Evolutionary conservation across 805 yeast species (phyloP).

Genomic region (Tanozyma kutaoensis): DNA sequence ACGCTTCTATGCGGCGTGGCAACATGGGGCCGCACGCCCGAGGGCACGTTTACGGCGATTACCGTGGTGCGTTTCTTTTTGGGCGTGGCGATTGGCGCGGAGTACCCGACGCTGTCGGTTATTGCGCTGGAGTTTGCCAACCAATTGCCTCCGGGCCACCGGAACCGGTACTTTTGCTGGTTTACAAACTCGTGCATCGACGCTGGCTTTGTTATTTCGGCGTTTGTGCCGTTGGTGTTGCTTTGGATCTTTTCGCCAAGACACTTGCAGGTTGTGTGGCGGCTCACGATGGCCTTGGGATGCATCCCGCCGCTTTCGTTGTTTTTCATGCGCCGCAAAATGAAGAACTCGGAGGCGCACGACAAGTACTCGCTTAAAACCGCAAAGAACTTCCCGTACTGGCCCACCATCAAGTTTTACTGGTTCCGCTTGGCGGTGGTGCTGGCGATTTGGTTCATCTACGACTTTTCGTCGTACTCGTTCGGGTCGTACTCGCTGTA

Average conservation of each 20-base stretch:
- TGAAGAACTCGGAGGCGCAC: conserved; percentile 63
- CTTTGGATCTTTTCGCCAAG: conserved; percentile 67
- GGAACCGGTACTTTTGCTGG: conserved; percentile 83
- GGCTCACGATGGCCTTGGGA: conserved; percentile 81
- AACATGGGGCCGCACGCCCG: conserved; percentile 64
- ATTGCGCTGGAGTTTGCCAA: conserved; percentile 89
- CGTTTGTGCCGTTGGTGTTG: conserved; percentile 78
- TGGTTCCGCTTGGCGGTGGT: conserved; percentile 69
- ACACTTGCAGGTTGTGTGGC: conserved; percentile 78
- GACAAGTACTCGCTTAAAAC: conserved; percentile 55
- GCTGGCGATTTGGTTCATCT: conserved; percentile 78
- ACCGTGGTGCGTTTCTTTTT: conserved; percentile 78
- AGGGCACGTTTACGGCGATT: conserved; percentile 73
- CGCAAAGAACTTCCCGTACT: conserved; percentile 31
- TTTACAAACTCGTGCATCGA: conserved; percentile 87
- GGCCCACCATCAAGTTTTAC: conserved; percentile 61
- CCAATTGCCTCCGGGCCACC: conserved; percentile 60
- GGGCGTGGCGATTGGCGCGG: conserved; percentile 91
- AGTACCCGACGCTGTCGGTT: conserved; percentile 87
- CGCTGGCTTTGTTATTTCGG: conserved; percentile 66
- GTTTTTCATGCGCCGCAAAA: conserved; percentile 64
- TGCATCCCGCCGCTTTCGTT: conserved; percentile 76
- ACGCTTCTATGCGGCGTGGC: conserved; percentile 55
- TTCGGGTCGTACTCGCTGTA: conserved; percentile 75
- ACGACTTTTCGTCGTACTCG: conserved; percentile 80